phyloP scores from a whole-genome alignment of 345 rosid species.

The Xanthoceras sorbifolium region DNA sequence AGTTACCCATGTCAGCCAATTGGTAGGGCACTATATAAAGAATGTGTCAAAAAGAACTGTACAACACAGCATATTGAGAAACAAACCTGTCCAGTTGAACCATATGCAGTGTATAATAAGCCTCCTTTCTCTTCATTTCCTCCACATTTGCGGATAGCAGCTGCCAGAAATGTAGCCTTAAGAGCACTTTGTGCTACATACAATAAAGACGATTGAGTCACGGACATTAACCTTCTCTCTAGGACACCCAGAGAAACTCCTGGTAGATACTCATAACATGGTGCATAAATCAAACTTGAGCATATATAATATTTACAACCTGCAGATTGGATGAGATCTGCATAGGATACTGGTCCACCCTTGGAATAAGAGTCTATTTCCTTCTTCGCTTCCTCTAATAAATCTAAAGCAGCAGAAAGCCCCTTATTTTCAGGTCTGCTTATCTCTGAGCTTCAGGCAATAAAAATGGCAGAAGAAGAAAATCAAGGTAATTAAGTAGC shows the following conservation, averaged over 20 bases:
- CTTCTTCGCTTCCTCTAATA: constrained; percentile 65
- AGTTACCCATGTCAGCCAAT: not conserved
- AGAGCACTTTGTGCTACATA: constrained; percentile 69
- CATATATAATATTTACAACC: constrained; percentile 35
- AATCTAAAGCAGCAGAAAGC: constrained; percentile 60
- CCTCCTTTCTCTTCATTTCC: constrained; percentile 88
- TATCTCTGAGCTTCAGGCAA: constrained; percentile 86
- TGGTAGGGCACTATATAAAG: not conserved
- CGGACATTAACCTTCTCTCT: not conserved
- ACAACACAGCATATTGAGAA: constrained; percentile 11
- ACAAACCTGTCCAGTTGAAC: constrained; percentile 85
- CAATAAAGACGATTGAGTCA: constrained; percentile 10
- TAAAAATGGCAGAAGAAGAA: constrained; percentile 20
- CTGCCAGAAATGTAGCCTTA: constrained; percentile 76
- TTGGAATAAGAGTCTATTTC: constrained; percentile 82
- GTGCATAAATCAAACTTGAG: constrained; percentile 5
- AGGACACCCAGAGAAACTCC: constrained; percentile 4
- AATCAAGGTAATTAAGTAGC: constrained; percentile 13
- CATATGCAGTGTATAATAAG: constrained; percentile 72
- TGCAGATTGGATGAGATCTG: constrained; percentile 83
- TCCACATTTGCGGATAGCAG: constrained; percentile 91
- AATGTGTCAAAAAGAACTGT: not conserved
- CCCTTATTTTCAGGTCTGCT: constrained; percentile 85
- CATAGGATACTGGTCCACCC: constrained; percentile 85
- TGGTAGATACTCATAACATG: not conserved